Conservation (phyloP, 108 stramenopile genomes). For the Thalassiosira profunda region DNA sequence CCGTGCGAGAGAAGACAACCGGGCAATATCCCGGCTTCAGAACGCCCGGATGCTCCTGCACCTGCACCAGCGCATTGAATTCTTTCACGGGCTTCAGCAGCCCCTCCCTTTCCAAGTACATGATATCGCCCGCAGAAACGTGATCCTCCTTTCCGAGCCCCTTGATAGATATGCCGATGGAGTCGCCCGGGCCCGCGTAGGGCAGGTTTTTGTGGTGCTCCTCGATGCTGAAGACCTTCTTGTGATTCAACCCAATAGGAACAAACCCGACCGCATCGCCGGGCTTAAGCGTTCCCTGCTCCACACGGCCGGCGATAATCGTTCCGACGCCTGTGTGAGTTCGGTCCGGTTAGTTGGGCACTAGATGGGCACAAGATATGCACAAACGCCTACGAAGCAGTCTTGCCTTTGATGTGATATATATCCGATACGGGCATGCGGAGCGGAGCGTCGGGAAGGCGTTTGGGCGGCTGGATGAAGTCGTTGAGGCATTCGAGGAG, state of each 20-base stretch:
- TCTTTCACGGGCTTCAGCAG: slow-evolving; percentile 71
- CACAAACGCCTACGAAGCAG: too few relatives aligned
- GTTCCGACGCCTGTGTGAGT: slow-evolving; percentile 80
- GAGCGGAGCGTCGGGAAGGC: slow-evolving; percentile 59
- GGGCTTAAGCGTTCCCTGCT: slow-evolving; percentile 74
- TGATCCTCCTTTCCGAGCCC: slow-evolving; percentile 84
- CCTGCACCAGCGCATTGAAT: slow-evolving; percentile 80
- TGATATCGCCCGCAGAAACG: slow-evolving; percentile 79
- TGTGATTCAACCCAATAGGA: slow-evolving; percentile 64
- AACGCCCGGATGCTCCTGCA: slow-evolving; percentile 88
- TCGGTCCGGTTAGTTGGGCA: too few relatives aligned
- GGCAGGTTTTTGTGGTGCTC: slow-evolving; percentile 82
- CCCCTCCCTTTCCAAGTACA: slow-evolving; percentile 79
- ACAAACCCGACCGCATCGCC: slow-evolving; percentile 75
- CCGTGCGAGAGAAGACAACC: slow-evolving; percentile 87
- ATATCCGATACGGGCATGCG: slow-evolving; percentile 85
- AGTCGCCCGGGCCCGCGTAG: slow-evolving; percentile 75
- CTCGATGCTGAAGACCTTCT: slow-evolving; percentile 86
- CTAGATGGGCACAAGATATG: too few relatives aligned
- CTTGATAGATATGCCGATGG: slow-evolving; percentile 86
- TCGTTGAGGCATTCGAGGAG: slow-evolving; percentile 74
- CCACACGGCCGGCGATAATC: slow-evolving; percentile 80
- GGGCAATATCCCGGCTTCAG: slow-evolving; percentile 86
- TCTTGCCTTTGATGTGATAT: slow-evolving; percentile 88
- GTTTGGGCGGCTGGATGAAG: slow-evolving; percentile 72